Percentiles rank a stretch among this genome's conserved stretches.
Evolutionary conservation across 495 filamentous ascomycete genomes (phyloP).

Genomic region (Entonaema liquescens): DNA sequence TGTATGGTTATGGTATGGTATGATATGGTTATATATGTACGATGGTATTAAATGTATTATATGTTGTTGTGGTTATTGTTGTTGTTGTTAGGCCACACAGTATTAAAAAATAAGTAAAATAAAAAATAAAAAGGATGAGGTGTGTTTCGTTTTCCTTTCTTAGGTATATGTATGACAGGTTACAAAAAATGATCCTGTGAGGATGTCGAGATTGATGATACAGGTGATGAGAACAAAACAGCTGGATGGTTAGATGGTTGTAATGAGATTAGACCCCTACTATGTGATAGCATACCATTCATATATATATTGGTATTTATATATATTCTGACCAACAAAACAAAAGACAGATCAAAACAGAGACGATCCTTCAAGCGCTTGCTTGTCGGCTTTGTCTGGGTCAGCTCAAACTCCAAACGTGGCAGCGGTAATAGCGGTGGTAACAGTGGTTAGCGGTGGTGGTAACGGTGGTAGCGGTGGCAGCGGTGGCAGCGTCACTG

Average conservation of each 20-base stretch:
- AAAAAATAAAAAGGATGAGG: background rate
- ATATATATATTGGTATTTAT: constrained; percentile 5
- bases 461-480: too few relatives aligned
- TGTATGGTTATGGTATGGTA: background rate
- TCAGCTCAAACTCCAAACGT: constrained; percentile 8
- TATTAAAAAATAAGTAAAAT: background rate
- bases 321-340: constrained; percentile 1
- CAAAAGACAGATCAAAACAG: background rate
- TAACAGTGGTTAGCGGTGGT: too few relatives aligned
- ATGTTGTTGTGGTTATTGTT: background rate
- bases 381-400: constrained; percentile 1
- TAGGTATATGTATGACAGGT: background rate
- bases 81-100: background rate
- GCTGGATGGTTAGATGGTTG: background rate
- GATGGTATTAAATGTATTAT: too few relatives aligned
- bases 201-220: background rate
- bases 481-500: constrained; percentile 1
- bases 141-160: background rate
- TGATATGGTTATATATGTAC: background rate
- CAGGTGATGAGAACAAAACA: background rate
- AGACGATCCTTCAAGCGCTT: constrained; percentile 7
- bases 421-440: constrained; percentile 2
- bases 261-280: constrained; percentile 1
- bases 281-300: background rate
- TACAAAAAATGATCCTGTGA: background rate